Conservation (phyloP, 2,329 filamentous ascomycete genomes). For the Ascochyta pisi region DNA sequence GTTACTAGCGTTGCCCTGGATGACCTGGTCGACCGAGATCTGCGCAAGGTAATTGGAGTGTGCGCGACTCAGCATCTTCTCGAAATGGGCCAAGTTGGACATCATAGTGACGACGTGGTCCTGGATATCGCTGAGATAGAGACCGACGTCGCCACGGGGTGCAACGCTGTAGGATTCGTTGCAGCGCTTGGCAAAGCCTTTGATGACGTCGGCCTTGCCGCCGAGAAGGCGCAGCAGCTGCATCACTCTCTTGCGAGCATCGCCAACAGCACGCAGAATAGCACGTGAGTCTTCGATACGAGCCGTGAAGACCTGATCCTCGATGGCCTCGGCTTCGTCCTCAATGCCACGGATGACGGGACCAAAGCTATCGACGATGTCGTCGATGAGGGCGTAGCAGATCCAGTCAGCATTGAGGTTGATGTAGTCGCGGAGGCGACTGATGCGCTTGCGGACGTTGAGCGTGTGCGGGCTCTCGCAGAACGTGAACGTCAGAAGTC, state of each 20-base stretch:
- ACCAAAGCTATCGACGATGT: slow-evolving; percentile 96
- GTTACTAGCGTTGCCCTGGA: slow-evolving; percentile 87
- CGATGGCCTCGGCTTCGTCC: slow-evolving; percentile 86
- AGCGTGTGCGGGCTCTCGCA: slow-evolving; percentile 83
- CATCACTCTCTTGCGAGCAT: slow-evolving; percentile 93
- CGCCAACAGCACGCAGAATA: slow-evolving; percentile 87
- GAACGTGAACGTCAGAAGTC: slow-evolving; percentile 94
- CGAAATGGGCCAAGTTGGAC: slow-evolving; percentile 92
- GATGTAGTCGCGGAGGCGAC: slow-evolving; percentile 92
- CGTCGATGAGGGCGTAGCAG: slow-evolving; percentile 97
- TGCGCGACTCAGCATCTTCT: slow-evolving; percentile 93
- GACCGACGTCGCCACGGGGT: slow-evolving; percentile 92
- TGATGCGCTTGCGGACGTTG: slow-evolving; percentile 90
- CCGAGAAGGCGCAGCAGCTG: slow-evolving; percentile 89
- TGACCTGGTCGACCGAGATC: slow-evolving; percentile 88
- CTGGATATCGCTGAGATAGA: slow-evolving; percentile 97
- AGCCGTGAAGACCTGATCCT: slow-evolving; percentile 93
- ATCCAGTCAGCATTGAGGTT: slow-evolving; percentile 97
- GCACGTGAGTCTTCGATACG: slow-evolving; percentile 86
- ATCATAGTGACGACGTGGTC: slow-evolving; percentile 99
- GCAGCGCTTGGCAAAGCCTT: slow-evolving; percentile 97
- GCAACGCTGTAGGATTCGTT: slow-evolving; percentile 97
- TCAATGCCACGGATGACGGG: slow-evolving; percentile 89
- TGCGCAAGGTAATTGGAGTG: slow-evolving; percentile 98
- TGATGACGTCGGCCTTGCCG: slow-evolving; percentile 97